Evolutionary conservation across 495 filamentous ascomycete species (phyloP), one percentile per base, ranked within the genome.

Genomic region (Annulohypoxylon maeteangense): DNA sequence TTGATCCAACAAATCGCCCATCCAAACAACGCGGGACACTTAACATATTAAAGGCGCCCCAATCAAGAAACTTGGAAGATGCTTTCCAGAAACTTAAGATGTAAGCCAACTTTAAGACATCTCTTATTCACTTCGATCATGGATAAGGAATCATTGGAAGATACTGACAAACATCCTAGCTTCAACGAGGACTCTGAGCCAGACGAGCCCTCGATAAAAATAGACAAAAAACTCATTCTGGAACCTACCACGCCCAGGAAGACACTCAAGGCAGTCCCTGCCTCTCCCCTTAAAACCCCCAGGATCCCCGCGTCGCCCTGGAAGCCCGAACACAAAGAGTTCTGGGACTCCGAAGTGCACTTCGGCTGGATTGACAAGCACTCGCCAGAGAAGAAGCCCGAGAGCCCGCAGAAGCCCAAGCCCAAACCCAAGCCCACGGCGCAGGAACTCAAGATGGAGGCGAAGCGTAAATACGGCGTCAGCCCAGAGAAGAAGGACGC

Each of bases 361-460:
- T 92, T 94, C 78, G 87, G 88, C 61, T 97, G 93, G 93, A 90
- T 93, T 70, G 93, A 96, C 67, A 79, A 90, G 63, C 88, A 94
- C 78, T 92, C 92, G 6, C 89, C 91, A 0, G 80, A 82, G 31
- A 93, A 93, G 67, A 75, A 80, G n/a, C 75, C 65, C 1, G 70
- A 78, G 29, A 54, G 78, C 72, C 29, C 78, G 68, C 62, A 71
- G 67, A 74, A 70, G 32, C 62, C 66, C 59, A 73, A 64, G 29
- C 56, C 57, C 20, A 74, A 70, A 31, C 62, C 66, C 59, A 73
- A 64, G 29, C 56, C 57, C 20, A 60, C 51, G 29, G 29, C 27
- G n/a, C 25, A 61, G 20, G 65, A 48, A 11, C 50, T 45, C 67
- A 58, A 50, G 18, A 60, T 67, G 12, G 59, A 59, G 62, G 54